Evolutionary conservation across 2,329 filamentous ascomycete species (phyloP).

Genomic region (Phaeosphaeriaceae sp.): DNA sequence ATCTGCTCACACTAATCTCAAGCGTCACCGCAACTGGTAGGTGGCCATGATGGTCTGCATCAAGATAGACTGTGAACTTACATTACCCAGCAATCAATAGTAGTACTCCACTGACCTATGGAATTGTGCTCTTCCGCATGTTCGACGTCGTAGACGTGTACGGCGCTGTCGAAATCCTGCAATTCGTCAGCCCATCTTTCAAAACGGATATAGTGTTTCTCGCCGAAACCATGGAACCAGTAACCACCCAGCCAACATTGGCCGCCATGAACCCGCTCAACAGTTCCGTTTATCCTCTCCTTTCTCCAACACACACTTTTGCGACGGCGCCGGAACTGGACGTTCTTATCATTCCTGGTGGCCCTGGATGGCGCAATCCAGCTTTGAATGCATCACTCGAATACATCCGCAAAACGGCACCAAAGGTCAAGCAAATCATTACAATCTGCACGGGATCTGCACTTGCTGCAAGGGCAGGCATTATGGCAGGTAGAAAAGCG

Average conservation of each 20-base stretch:
- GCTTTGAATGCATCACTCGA: slow-evolving; percentile 47
- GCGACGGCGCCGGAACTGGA: slow-evolving; percentile 60
- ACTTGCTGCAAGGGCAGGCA: slow-evolving; percentile 63
- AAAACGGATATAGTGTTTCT: slow-evolving; percentile 30
- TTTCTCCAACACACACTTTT: slow-evolving; percentile 61
- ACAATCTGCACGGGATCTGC: slow-evolving; percentile 70
- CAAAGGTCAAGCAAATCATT: slow-evolving; percentile 61
- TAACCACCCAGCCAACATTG: slow-evolving; percentile 27
- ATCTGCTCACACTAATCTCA: neutral
- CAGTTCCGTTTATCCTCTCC: slow-evolving; percentile 40
- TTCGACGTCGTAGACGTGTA: slow-evolving; percentile 36
- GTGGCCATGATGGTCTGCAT: neutral
- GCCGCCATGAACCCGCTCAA: slow-evolving; percentile 33
- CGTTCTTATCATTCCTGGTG: slow-evolving; percentile 70
- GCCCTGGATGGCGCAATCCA: slow-evolving; percentile 53
- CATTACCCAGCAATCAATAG: slow-evolving; percentile 4
- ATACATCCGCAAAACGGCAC: slow-evolving; percentile 57
- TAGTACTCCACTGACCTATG: slow-evolving; percentile 27
- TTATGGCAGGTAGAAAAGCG: slow-evolving; percentile 61
- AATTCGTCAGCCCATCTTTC: slow-evolving; percentile 28
- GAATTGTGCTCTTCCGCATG: slow-evolving; percentile 37
- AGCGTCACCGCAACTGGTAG: slow-evolving; percentile 1
- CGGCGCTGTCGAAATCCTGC: slow-evolving; percentile 54
- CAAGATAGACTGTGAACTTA: neutral
- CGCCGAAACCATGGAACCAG: slow-evolving; percentile 36